Evolutionary conservation across 1,284 basidiomycete genomes (phyloP).

Genomic region (Phlebopus sp.): DNA sequence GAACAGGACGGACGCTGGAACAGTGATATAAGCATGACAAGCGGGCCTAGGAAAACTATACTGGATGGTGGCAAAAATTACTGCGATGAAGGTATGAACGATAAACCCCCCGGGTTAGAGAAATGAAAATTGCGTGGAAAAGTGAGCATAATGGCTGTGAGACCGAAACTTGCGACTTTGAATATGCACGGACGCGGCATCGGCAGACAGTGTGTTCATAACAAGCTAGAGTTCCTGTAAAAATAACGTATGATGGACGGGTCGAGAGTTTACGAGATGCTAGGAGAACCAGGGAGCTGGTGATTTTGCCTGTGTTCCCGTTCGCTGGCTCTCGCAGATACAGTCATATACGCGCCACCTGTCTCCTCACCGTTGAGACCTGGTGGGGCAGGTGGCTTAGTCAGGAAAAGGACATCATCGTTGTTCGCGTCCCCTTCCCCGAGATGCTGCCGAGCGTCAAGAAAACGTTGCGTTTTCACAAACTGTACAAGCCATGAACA

Average conservation of each 20-base stretch:
- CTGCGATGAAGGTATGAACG: conserved; percentile 31
- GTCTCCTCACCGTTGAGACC: conserved; percentile 65
- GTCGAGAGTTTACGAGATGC: conserved; percentile 25
- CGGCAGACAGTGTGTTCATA: conserved; percentile 23
- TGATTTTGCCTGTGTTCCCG: conserved; percentile 44
- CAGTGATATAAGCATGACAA: conserved; percentile 26
- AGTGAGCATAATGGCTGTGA: conserved; percentile 13
- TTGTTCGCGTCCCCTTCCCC: conserved; percentile 68
- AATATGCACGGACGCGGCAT: conserved; percentile 27
- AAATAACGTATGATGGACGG: conserved; percentile 4
- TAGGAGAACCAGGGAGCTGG: conserved; percentile 25
- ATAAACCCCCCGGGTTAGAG: conserved; percentile 14
- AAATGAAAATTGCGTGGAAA: conserved; percentile 20
- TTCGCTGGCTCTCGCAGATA: conserved; percentile 73
- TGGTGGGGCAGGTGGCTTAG: conserved; percentile 60
- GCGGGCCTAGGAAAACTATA: conserved; percentile 23
- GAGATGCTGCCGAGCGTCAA: conserved; percentile 70
- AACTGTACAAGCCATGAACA: conserved; percentile 47
- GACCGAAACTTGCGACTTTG: conserved; percentile 21
- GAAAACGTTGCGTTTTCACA: conserved; percentile 78
- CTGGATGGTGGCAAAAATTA: conserved; percentile 31
- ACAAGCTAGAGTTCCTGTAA: conserved; percentile 17
- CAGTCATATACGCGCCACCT: conserved; percentile 81
- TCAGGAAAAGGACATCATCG: conserved; percentile 55
- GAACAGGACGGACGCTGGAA: conserved; percentile 22